Conservation (phyloP, 306 rosid genomes). For the Rosa chinensis region DNA sequence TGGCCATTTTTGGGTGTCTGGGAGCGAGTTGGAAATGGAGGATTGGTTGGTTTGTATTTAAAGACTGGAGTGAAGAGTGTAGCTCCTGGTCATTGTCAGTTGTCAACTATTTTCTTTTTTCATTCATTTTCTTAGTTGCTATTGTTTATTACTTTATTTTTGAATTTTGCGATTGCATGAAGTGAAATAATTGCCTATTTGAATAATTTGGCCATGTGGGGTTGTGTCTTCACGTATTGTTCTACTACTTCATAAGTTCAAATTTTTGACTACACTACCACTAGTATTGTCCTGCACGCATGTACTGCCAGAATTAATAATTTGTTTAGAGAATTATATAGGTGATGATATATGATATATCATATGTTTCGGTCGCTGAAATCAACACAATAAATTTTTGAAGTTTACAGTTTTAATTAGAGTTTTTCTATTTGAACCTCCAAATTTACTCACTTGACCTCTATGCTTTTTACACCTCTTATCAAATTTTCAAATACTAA, state of each 20-base stretch:
- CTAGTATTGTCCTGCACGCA: background rate
- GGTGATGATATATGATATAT: background rate
- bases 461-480: too few species aligned
- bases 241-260: background rate
- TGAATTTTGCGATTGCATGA: background rate
- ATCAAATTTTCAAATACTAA: too few species aligned
- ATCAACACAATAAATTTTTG: too few species aligned
- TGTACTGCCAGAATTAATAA: background rate
- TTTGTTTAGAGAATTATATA: background rate
- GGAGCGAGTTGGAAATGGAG: background rate
- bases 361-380: background rate
- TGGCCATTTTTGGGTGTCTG: constrained; percentile 23
- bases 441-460: too few species aligned
- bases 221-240: background rate
- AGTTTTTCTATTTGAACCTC: too few species aligned
- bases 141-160: background rate
- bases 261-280: background rate
- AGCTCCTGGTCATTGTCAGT: background rate
- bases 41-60: background rate
- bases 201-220: background rate
- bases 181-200: background rate
- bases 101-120: background rate
- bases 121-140: background rate
- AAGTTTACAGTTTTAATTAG: too few species aligned
- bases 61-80: background rate